Evolutionary conservation across 2,329 filamentous ascomycete genomes (phyloP).

Genomic region (Aphanoascus verrucosus): DNA sequence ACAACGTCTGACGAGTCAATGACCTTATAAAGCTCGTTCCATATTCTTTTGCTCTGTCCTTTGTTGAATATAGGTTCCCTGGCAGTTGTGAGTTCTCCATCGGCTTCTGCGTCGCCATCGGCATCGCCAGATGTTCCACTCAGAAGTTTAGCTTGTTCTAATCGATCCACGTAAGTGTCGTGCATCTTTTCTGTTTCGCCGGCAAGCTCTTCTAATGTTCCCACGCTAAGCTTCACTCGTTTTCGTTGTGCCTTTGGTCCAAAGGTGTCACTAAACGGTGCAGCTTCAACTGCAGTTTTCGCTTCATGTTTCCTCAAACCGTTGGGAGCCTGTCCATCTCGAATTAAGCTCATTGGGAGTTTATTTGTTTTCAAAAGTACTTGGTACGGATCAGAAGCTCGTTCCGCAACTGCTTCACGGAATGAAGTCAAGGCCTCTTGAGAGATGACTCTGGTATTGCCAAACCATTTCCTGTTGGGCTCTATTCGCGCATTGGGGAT

Average conservation of each 20-base stretch:
- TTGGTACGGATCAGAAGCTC: conserved; percentile 79
- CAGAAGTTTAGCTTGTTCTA: conserved; percentile 67
- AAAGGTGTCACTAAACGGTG: conserved; percentile 79
- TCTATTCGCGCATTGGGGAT: conserved; percentile 76
- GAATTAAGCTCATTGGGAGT: conserved; percentile 87
- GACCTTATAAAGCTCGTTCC: conserved; percentile 93
- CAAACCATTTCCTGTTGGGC: conserved; percentile 97
- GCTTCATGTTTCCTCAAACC: conserved; percentile 86
- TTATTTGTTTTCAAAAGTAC: conserved; percentile 97
- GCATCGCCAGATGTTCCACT: conserved; percentile 55
- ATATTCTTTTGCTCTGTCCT: conserved; percentile 89
- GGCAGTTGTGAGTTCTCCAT: conserved; percentile 49
- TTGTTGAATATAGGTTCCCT: conserved; percentile 84
- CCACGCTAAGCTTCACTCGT: conserved; percentile 76
- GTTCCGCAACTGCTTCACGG: conserved; percentile 82
- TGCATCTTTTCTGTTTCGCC: conserved; percentile 70
- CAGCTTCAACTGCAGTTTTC: conserved; percentile 83
- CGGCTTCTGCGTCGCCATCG: conserved; percentile 35
- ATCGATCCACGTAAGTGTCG: conserved; percentile 66
- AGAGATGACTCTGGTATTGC: conserved; percentile 80
- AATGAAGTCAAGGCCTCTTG: conserved; percentile 82
- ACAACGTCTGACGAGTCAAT: conserved; percentile 94
- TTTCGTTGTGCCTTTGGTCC: conserved; percentile 90
- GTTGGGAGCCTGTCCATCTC: conserved; percentile 64
- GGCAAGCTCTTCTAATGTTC: conserved; percentile 70